Conservation (phyloP, 2,329 filamentous ascomycete species). For the Sporothrix brunneoviolacea region DNA sequence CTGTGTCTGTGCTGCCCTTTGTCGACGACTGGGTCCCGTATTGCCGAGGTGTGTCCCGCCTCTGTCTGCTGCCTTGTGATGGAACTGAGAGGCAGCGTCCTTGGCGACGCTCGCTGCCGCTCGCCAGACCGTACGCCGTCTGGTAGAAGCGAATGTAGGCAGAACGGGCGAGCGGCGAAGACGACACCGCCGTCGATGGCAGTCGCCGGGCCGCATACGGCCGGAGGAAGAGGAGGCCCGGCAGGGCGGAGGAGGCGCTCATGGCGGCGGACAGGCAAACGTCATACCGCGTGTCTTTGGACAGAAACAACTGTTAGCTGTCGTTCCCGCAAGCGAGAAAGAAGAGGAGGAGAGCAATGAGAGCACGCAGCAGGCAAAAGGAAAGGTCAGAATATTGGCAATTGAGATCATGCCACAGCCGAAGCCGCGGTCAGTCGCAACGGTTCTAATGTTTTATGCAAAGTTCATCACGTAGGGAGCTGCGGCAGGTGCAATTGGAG, state of each 20-base stretch:
- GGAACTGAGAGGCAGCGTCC: too few relatives aligned
- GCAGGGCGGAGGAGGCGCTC: constrained; percentile 17
- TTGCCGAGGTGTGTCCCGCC: background rate
- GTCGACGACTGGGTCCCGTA: background rate
- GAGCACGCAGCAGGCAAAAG: too few relatives aligned
- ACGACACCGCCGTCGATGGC: background rate
- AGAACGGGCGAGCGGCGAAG: constrained; percentile 25
- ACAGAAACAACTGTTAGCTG: too few relatives aligned
- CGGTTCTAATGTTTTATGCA: constrained; percentile 46
- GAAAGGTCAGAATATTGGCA: constrained; percentile 39
- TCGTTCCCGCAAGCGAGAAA: background rate
- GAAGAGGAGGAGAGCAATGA: background rate
- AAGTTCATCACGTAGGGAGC: constrained; percentile 39
- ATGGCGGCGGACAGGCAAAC: constrained; percentile 5
- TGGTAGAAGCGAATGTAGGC: constrained; percentile 46
- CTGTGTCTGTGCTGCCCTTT: too few relatives aligned
- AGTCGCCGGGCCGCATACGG: constrained; percentile 38
- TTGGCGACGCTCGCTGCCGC: too few relatives aligned
- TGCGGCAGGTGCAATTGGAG: too few relatives aligned
- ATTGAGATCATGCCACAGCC: constrained; percentile 45
- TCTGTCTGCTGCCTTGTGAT: too few relatives aligned
- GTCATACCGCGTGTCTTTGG: background rate
- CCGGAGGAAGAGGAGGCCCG: constrained; percentile 45
- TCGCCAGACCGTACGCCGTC: background rate
- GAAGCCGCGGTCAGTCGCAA: constrained; percentile 48